phyloP scores from a whole-genome alignment of 768 basidiomycete genomes.

The Calocera cornea region DNA sequence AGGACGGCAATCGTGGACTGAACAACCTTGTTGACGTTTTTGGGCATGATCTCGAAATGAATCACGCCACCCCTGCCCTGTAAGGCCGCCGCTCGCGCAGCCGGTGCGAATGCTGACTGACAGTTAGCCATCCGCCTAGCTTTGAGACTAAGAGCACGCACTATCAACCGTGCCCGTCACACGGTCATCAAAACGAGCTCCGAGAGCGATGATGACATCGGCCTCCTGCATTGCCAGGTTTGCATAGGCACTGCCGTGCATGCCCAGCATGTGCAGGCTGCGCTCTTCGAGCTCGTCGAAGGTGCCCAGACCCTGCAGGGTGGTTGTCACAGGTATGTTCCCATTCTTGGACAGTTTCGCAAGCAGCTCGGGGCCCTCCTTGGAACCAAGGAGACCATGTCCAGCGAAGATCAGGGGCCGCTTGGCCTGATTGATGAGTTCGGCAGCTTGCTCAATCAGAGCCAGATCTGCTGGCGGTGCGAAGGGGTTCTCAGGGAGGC shows the following conservation, averaged over 20 bases:
- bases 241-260: conserved; percentile 96
- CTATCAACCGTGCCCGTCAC: conserved; percentile 79
- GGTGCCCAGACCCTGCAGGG: conserved; percentile 86
- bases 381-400: conserved; percentile 71
- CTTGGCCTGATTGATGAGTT: conserved; percentile 82
- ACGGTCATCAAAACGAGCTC: conserved; percentile 93
- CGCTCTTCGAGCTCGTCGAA: conserved; percentile 82
- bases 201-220: conserved; percentile 94
- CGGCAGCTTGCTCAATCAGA: conserved; percentile 70
- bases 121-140: background rate
- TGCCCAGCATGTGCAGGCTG: conserved; percentile 93
- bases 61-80: conserved; percentile 90
- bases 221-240: conserved; percentile 97
- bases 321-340: conserved; percentile 95
- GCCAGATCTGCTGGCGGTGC: conserved; percentile 46
- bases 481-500: conserved; percentile 63
- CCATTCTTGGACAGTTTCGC: conserved; percentile 64
- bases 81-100: conserved; percentile 69
- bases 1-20: conserved; percentile 87
- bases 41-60: conserved; percentile 96
- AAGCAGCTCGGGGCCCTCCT: conserved; percentile 70
- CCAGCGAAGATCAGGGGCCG: conserved; percentile 89
- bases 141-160: conserved; percentile 12
- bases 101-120: conserved; percentile 62
- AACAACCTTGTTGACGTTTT: conserved; percentile 98